Evolutionary conservation across 345 rosid genomes (phyloP).

Genomic region (Conringia planisiliqua): DNA sequence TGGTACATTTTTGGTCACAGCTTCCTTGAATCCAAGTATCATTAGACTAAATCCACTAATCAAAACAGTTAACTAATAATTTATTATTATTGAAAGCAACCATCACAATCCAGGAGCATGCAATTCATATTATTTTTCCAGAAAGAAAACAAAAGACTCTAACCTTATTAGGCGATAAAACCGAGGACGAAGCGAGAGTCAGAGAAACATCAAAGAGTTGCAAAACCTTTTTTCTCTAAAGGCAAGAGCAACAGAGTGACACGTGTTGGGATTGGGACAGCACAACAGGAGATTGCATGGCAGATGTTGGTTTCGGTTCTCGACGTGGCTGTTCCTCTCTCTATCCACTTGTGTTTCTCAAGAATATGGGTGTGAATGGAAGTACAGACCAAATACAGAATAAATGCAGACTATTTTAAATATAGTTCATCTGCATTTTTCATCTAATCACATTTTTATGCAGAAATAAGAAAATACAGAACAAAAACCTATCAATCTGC

Average conservation of each 20-base stretch:
- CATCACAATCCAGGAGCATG: not conserved
- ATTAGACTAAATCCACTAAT: not conserved
- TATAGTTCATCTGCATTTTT: too few relatives aligned
- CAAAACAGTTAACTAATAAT: not conserved
- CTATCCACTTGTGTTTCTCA: not conserved
- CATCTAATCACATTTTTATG: too few relatives aligned
- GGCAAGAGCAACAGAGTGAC: not conserved
- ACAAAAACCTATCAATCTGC: too few relatives aligned
- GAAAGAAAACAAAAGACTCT: not conserved
- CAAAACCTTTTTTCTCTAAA: not conserved
- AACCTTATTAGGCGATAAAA: slow-evolving; percentile 17
- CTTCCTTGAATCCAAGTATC: not conserved
- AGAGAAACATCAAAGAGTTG: not conserved
- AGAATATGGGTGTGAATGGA: too few relatives aligned
- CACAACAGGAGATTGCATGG: slow-evolving; percentile 1
- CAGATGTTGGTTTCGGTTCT: not conserved
- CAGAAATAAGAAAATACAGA: too few relatives aligned
- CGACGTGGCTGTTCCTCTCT: slow-evolving; percentile 8
- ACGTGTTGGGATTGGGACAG: slow-evolving; percentile 11
- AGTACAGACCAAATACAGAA: too few relatives aligned
- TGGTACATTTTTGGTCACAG: slow-evolving; percentile 10
- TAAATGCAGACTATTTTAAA: too few relatives aligned
- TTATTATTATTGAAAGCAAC: not conserved
- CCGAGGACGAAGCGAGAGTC: not conserved
- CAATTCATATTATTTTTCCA: not conserved